Evolutionary conservation across 2,329 filamentous ascomycete species (phyloP).

Genomic region (Fusarium sp.): DNA sequence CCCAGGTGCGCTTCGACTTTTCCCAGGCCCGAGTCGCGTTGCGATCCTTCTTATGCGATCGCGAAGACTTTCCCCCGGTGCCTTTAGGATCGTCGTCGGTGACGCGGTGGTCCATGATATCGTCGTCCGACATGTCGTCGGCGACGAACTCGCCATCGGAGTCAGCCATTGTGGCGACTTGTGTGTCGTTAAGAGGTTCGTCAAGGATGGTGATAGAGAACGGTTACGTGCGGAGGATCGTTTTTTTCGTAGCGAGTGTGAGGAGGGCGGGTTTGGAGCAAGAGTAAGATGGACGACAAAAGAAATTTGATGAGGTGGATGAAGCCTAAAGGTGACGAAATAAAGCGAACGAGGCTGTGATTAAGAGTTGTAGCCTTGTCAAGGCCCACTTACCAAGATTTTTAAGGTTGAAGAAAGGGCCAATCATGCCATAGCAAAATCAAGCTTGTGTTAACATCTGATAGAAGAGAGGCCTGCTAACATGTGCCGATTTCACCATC

Average conservation of each 20-base stretch:
- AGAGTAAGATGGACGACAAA: background rate
- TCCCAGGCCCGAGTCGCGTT: slow-evolving; percentile 67
- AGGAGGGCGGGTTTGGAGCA: background rate
- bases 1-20: slow-evolving; percentile 72
- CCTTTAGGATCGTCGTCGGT: slow-evolving; percentile 50
- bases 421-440: slow-evolving; percentile 31
- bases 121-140: slow-evolving; percentile 70
- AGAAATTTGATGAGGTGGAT: slow-evolving; percentile 11
- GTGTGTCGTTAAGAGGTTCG: background rate
- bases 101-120: slow-evolving; percentile 61
- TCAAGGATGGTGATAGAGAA: background rate
- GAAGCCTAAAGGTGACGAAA: slow-evolving; percentile 28
- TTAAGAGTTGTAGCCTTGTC: slow-evolving; percentile 37
- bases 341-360: slow-evolving; percentile 42
- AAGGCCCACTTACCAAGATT: slow-evolving; percentile 29
- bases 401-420: slow-evolving; percentile 17
- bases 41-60: slow-evolving; percentile 47
- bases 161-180: slow-evolving; percentile 66
- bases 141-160: slow-evolving; percentile 75
- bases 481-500: background rate
- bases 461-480: background rate
- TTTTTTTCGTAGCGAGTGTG: background rate
- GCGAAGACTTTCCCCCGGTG: slow-evolving; percentile 42
- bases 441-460: slow-evolving; percentile 4
- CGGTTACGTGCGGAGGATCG: background rate